Conservation (phyloP, 2,329 filamentous ascomycete genomes). For the Zymoseptoria ardabiliae region DNA sequence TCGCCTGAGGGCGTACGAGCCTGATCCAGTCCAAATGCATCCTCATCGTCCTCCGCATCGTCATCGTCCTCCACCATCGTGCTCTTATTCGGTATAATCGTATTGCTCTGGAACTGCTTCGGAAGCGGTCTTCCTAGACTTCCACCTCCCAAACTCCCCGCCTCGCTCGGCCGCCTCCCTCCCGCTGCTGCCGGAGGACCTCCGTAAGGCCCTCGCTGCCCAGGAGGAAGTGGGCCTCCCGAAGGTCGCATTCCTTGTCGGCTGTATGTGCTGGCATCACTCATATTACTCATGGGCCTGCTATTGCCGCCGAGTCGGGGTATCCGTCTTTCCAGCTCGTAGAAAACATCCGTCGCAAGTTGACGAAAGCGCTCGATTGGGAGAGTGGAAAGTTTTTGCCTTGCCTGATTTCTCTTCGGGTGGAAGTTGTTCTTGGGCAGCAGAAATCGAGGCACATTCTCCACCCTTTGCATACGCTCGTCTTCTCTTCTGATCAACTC, state of each 20-base stretch:
- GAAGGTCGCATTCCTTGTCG: slow-evolving; percentile 33
- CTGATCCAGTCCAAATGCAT: slow-evolving; percentile 23
- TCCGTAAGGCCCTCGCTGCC: slow-evolving; percentile 20
- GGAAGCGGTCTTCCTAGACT: slow-evolving; percentile 63
- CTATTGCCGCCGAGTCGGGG: slow-evolving; percentile 71
- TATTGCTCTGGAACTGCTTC: slow-evolving; percentile 80
- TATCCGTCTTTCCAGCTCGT: slow-evolving; percentile 84
- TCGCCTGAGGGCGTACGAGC: slow-evolving; percentile 13
- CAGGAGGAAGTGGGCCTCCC: slow-evolving; percentile 8
- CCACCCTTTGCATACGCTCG: slow-evolving; percentile 40
- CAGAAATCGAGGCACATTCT: slow-evolving; percentile 61
- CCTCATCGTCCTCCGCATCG: slow-evolving; percentile 41
- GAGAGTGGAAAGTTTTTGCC: slow-evolving; percentile 86
- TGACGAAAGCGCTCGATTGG: slow-evolving; percentile 82
- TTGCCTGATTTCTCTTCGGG: slow-evolving; percentile 94
- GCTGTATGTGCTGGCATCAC: slow-evolving; percentile 26
- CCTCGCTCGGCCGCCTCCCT: slow-evolving; percentile 31
- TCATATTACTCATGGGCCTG: slow-evolving; percentile 61
- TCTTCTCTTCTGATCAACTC: slow-evolving; percentile 83
- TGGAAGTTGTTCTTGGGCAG: slow-evolving; percentile 85
- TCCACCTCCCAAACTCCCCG: slow-evolving; percentile 47
- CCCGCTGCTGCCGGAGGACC: slow-evolving; percentile 34
- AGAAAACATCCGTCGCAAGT: slow-evolving; percentile 91
- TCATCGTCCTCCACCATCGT: slow-evolving; percentile 96
- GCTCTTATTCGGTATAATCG: slow-evolving; percentile 94